Evolutionary conservation across 495 filamentous ascomycete species (phyloP).

Genomic region (Schizothecium vesticola): DNA sequence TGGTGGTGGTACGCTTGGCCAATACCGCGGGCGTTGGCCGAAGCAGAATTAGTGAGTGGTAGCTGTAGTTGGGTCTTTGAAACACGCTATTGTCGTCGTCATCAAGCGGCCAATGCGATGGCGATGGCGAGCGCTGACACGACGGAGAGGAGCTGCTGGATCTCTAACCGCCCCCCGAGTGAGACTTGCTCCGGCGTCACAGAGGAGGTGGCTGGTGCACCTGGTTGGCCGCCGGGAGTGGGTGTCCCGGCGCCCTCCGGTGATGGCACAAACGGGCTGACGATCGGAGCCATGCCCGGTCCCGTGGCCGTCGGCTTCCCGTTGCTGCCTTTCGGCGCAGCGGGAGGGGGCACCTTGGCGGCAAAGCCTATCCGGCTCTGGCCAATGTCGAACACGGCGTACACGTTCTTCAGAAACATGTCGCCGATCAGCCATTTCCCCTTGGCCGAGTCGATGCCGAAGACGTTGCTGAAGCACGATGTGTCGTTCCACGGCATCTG

Average conservation of each 20-base stretch:
- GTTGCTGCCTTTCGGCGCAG: conserved; percentile 3
- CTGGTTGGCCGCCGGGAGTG: conserved; percentile 6
- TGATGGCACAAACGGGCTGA: background rate
- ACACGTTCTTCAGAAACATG: conserved; percentile 87
- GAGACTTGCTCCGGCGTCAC: conserved; percentile 12
- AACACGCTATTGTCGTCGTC: background rate
- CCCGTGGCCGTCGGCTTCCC: background rate
- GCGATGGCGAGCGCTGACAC: conserved; percentile 15
- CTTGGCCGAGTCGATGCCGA: conserved; percentile 39
- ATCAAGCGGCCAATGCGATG: conserved; percentile 19
- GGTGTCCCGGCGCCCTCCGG: conserved; percentile 12
- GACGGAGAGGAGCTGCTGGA: conserved; percentile 8
- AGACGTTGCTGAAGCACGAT: conserved; percentile 63
- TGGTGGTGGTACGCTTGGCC: background rate
- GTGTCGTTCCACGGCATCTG: conserved; percentile 43
- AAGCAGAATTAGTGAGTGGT: background rate
- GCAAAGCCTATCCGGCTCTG: conserved; percentile 49
- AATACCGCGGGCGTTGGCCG: background rate
- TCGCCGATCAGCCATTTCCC: conserved; percentile 72
- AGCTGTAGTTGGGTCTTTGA: background rate
- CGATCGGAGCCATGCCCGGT: background rate
- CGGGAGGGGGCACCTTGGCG: conserved; percentile 21
- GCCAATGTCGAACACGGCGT: conserved; percentile 73
- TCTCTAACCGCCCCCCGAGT: conserved; percentile 15
- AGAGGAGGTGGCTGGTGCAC: background rate